Evolutionary conservation across 1,284 basidiomycete species (phyloP), one percentile per base, ranked within the genome.

Genomic region (Heterobasidion annosum): DNA sequence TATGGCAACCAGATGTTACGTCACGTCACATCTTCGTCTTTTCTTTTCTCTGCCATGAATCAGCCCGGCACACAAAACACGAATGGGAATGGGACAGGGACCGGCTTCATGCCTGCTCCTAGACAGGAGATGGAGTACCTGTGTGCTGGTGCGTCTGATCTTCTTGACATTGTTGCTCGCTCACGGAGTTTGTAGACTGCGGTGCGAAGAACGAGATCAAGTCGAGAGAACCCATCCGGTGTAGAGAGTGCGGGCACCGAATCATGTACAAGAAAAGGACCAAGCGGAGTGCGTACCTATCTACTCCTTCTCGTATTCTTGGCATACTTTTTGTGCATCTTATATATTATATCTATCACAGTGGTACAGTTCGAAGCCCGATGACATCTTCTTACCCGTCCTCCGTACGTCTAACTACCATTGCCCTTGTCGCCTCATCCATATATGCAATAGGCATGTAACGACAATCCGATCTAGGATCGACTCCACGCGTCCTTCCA

Each of bases 191-290:
- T 45, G 34, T 60, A 97, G 95, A 98, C 70, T 98, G 96, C 70
- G 91, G 93, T 56, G 88, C 88, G 2, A 90, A 91, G 73, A 98
- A 97, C 68, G 85, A 91, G 65, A 95, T 98, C 69, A 88, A 87
- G 69, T 78, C 91, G n/a, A 77, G 91, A 57, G 96, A 99, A 70
- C 92, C 93, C 48, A 97, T 98, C 63, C 87, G 96, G 55, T 99
- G 96, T 73, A 82, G 91, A 63, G 94, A 98, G 69, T 99, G 96
- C 66, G 96, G 96, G 2, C 96, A 98, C 70, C 85, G 96, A 59
- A 95, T 99, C 69, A 97, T 99, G 93, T 98, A 98, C 77, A 99
- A 99, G 76, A 97, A 97, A 72, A 77, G 96, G 63, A 98, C 95
- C 18, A 92, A 85, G 68, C 79, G 93, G 76, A 97, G 96, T 98